Evolutionary conservation across 2,329 filamentous ascomycete species (phyloP).

Genomic region (Leptosphaerulina australis): DNA sequence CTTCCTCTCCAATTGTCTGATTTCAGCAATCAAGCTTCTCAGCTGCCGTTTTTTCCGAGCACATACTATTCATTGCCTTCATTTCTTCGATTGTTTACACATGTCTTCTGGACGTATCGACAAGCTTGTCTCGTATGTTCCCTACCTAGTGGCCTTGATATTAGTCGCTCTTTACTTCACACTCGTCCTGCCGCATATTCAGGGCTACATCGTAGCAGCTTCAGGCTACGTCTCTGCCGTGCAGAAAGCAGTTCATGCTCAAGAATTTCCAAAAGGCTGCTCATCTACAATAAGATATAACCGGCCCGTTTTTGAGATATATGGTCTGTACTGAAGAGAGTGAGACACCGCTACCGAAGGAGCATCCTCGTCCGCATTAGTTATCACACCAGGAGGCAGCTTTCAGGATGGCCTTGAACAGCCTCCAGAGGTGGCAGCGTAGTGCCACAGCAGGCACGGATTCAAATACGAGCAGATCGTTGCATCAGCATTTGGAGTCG

Average conservation of each 20-base stretch:
- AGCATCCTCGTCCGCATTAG: neutral
- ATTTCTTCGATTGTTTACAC: constrained; percentile 2
- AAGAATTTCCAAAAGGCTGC: constrained; percentile 17
- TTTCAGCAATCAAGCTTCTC: constrained; percentile 13
- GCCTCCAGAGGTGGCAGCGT: constrained; percentile 5
- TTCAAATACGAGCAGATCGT: constrained; percentile 13
- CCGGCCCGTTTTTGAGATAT: constrained; percentile 16
- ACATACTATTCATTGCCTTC: constrained; percentile 4
- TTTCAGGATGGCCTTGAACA: constrained; percentile 4
- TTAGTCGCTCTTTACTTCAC: constrained; percentile 14
- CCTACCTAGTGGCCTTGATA: constrained; percentile 2
- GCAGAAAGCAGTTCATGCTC: constrained; percentile 15
- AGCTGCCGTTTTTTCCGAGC: constrained; percentile 16
- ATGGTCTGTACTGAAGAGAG: constrained; percentile 50
- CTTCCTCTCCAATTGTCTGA: constrained; percentile 5
- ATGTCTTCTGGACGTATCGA: constrained; percentile 18
- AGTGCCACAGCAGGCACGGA: constrained; percentile 7
- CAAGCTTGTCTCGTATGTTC: constrained; percentile 15
- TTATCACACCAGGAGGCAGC: neutral
- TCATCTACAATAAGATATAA: constrained; percentile 14
- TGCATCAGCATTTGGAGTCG: constrained; percentile 13
- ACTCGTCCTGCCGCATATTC: constrained; percentile 13
- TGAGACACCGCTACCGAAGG: neutral
- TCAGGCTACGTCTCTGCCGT: constrained; percentile 14
- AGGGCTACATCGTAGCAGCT: constrained; percentile 9